phyloP scores from a whole-genome alignment of 2,329 filamentous ascomycete genomes.

The Cladophialophora yegresii region DNA sequence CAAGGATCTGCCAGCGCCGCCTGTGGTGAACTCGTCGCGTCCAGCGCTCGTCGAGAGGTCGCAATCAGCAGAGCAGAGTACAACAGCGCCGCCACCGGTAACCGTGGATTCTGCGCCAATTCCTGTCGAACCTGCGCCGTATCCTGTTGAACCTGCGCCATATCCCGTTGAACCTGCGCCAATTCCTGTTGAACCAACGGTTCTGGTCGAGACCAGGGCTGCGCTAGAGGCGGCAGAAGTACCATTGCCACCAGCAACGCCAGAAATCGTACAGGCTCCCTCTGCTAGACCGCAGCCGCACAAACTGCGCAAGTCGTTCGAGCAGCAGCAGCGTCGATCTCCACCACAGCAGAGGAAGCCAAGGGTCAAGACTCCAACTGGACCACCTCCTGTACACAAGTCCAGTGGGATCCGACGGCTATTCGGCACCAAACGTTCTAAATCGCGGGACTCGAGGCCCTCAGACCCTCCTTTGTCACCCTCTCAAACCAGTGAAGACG shows the following conservation, averaged over 20 bases:
- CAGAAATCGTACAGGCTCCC: constrained; percentile 16
- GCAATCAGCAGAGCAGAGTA: constrained; percentile 21
- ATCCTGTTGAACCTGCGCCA: constrained; percentile 41
- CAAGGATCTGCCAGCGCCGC: constrained; percentile 33
- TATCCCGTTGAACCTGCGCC: constrained; percentile 26
- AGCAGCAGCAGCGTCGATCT: constrained; percentile 21
- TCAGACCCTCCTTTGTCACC: constrained; percentile 21
- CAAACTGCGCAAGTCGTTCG: constrained; percentile 31
- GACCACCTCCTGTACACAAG: constrained; percentile 31
- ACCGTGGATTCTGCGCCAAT: constrained; percentile 25
- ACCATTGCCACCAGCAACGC: constrained; percentile 38
- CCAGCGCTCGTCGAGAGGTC: constrained; percentile 23
- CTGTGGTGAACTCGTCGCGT: constrained; percentile 16
- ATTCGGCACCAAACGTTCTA: constrained; percentile 34
- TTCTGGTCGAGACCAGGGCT: constrained; percentile 28
- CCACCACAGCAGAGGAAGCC: constrained; percentile 26
- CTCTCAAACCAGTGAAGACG: constrained; percentile 24
- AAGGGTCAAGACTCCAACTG: constrained; percentile 24
- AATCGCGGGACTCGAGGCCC: constrained; percentile 20
- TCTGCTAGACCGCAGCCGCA: constrained; percentile 22
- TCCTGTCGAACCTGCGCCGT: constrained; percentile 40
- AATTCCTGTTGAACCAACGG: constrained; percentile 40
- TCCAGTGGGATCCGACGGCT: constrained; percentile 33
- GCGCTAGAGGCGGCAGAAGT: constrained; percentile 42
- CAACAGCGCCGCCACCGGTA: background rate